Evolutionary conservation across 83 land plant species (phyloP).

Genomic region (Picea engelmannii): DNA sequence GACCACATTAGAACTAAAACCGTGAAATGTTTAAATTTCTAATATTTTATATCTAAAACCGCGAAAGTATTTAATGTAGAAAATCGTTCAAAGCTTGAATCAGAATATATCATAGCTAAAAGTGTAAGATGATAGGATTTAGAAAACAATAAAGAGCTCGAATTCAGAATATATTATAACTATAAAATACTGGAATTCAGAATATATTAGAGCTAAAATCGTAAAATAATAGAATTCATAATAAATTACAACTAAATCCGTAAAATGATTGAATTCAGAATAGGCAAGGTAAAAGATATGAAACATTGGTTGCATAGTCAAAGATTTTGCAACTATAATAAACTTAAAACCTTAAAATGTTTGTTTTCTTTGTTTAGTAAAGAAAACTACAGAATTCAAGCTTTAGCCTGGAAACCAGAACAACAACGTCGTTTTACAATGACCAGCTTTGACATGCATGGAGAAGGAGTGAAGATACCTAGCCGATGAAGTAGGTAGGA

Average conservation of each 20-base stretch:
- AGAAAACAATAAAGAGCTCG: neutral
- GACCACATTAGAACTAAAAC: neutral
- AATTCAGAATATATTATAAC: neutral
- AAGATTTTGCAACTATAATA: neutral
- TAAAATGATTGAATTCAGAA: neutral
- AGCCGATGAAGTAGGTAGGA: conserved; percentile 82
- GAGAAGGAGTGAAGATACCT: conserved; percentile 23
- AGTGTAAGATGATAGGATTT: too few relatives aligned
- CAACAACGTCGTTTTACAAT: neutral
- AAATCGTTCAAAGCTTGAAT: neutral
- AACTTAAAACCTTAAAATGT: neutral
- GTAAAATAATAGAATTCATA: too few relatives aligned
- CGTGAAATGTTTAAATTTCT: neutral
- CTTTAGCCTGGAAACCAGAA: neutral
- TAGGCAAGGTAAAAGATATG: neutral
- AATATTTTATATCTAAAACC: neutral
- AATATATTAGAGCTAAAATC: too few relatives aligned
- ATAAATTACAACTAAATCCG: neutral
- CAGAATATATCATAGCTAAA: neutral
- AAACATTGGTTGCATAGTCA: neutral
- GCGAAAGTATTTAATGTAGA: neutral
- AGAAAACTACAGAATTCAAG: neutral
- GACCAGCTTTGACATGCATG: neutral
- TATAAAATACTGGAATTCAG: neutral
- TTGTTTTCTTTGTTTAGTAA: too few relatives aligned